Conservation (phyloP, 331 rosid genomes). For the Rhamnella rubrinervis region DNA sequence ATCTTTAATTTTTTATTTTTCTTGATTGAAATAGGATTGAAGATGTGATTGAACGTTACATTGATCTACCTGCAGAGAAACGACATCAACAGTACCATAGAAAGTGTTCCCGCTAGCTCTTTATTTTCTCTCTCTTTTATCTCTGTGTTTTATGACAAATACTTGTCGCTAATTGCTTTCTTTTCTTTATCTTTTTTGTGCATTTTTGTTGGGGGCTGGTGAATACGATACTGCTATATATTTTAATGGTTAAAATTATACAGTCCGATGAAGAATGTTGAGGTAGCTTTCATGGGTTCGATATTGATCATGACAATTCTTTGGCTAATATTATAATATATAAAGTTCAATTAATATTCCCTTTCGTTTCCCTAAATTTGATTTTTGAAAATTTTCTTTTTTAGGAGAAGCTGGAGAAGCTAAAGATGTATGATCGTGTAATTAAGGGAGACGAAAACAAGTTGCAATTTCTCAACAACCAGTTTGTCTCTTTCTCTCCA, state of each 20-base stretch:
- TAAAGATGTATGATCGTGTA: background rate
- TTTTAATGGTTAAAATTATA: background rate
- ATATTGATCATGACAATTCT: background rate
- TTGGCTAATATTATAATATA: too few species aligned
- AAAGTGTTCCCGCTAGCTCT: background rate
- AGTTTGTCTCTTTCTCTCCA: background rate
- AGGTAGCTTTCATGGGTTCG: background rate
- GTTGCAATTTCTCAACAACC: background rate
- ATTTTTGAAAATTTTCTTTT: background rate
- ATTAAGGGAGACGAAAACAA: conserved; percentile 2
- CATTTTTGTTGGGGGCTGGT: background rate
- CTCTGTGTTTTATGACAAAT: background rate
- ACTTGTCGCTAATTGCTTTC: background rate
- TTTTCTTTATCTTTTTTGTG: background rate
- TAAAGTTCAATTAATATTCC: too few species aligned
- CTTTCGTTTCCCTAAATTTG: too few species aligned
- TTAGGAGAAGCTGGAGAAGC: conserved; percentile 2
- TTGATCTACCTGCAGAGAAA: background rate
- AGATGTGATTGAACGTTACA: background rate
- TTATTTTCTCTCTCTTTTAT: background rate
- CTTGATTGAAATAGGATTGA: background rate
- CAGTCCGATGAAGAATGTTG: background rate
- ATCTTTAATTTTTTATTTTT: background rate
- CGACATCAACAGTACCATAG: background rate
- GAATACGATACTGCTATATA: background rate